Conservation (phyloP, 257 asterid genomes). For the Capsicum rhomboideum region DNA sequence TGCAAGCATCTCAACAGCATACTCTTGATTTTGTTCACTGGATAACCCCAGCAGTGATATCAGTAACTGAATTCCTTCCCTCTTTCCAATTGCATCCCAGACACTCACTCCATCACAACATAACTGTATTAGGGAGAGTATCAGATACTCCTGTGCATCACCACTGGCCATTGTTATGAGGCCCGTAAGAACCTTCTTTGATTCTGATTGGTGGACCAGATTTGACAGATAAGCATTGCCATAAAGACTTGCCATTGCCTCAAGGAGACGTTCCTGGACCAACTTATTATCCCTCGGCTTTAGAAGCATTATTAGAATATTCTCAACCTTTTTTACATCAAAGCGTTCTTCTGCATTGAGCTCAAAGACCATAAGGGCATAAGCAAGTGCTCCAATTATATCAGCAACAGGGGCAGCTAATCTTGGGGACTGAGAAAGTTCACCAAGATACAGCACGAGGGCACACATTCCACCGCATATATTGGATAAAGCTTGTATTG, state of each 20-base stretch:
- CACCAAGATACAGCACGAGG: conserved; percentile 61
- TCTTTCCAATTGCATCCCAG: conserved; percentile 88
- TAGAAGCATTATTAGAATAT: conserved; percentile 51
- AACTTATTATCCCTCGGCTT: conserved; percentile 80
- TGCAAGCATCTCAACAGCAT: conserved; percentile 64
- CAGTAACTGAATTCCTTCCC: conserved; percentile 83
- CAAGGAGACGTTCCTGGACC: conserved; percentile 79
- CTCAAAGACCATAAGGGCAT: conserved; percentile 62
- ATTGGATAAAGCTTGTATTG: conserved; percentile 62
- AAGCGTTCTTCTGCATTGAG: conserved; percentile 35
- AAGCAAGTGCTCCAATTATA: conserved; percentile 84
- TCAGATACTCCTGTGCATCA: conserved; percentile 66
- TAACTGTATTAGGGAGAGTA: conserved; percentile 43
- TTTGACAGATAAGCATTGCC: conserved; percentile 42
- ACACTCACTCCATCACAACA: conserved; percentile 44
- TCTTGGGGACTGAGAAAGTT: conserved; percentile 80
- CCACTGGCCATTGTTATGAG: conserved; percentile 61
- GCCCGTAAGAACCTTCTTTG: conserved; percentile 72
- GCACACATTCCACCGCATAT: conserved; percentile 66
- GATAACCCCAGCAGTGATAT: conserved; percentile 74
- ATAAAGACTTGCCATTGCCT: conserved; percentile 77
- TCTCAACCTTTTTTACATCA: conserved; percentile 45
- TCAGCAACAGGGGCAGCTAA: conserved; percentile 86
- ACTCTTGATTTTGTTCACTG: conserved; percentile 77
- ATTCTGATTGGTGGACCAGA: conserved; percentile 45